These are phyloP conservation scores for Arachis monticola DNA, from an alignment of 331 rosid species.

Conservation along the genomic window DNA sequence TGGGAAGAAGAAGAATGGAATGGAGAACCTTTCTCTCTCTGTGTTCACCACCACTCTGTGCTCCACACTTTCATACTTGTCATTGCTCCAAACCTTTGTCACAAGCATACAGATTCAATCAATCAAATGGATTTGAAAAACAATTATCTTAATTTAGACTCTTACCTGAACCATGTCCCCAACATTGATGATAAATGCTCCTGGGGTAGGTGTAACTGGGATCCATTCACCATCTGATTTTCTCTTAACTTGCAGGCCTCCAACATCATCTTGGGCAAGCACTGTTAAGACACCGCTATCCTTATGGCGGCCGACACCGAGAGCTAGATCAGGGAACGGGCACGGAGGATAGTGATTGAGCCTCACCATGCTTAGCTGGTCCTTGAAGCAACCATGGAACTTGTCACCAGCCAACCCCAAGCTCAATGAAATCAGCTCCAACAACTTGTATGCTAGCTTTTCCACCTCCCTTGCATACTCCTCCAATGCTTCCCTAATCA, in stretches of 20 bases:
- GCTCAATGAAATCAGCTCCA: constrained; percentile 62
- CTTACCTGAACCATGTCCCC: constrained; percentile 78
- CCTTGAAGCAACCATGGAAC: constrained; percentile 58
- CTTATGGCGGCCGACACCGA: constrained; percentile 88
- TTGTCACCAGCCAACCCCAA: constrained; percentile 60
- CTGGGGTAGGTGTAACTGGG: constrained; percentile 63
- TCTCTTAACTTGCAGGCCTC: constrained; percentile 70
- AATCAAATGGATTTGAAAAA: not conserved
- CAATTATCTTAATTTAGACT: not conserved
- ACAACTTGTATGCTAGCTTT: constrained; percentile 64
- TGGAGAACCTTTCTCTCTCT: constrained; percentile 66
- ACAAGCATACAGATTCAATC: not conserved
- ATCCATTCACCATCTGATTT: constrained; percentile 77
- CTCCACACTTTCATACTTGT: constrained; percentile 78
- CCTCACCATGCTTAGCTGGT: constrained; percentile 59
- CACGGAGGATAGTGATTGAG: constrained; percentile 81
- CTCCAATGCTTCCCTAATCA: constrained; percentile 58
- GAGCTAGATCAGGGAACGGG: constrained; percentile 73
- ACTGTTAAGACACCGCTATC: constrained; percentile 73
- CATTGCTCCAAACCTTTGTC: constrained; percentile 90
- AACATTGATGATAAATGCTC: constrained; percentile 71
- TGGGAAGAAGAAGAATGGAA: constrained; percentile 82
- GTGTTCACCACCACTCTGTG: constrained; percentile 86
- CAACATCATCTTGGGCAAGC: constrained; percentile 76
- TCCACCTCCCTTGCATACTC: constrained; percentile 67